Evolutionary conservation across 192 early-diverging fungal genomes (phyloP).

Genomic region (Backusella psychrophila): DNA sequence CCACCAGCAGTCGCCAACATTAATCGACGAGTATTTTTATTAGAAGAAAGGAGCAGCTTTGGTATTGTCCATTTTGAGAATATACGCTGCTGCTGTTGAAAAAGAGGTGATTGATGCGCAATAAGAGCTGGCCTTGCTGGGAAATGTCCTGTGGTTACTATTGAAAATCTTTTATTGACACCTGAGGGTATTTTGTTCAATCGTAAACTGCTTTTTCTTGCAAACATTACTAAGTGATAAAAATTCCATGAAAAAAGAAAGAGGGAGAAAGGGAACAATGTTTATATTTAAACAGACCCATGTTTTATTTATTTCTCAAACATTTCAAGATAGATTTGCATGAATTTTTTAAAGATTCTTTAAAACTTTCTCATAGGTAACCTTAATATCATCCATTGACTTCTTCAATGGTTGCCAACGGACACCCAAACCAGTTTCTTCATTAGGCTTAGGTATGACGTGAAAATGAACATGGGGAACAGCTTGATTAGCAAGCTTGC

Average conservation of each 20-base stretch:
- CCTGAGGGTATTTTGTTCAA: neutral
- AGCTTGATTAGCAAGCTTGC: conserved; percentile 53
- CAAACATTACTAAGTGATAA: neutral
- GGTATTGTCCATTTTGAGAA: conserved; percentile 10
- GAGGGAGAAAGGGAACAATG: neutral
- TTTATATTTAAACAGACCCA: neutral
- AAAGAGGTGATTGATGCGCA: neutral
- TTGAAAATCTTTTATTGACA: neutral
- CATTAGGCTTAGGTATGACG: conserved; percentile 72
- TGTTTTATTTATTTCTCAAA: neutral
- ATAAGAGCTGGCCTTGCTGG: neutral
- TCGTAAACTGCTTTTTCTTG: neutral
- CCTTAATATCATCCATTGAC: conserved; percentile 24
- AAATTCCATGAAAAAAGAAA: neutral
- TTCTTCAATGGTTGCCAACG: conserved; percentile 49
- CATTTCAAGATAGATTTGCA: neutral
- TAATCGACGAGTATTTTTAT: neutral
- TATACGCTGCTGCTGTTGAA: neutral
- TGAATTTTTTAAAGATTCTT: conserved; percentile 4
- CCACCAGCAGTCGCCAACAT: neutral
- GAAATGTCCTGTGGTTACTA: neutral
- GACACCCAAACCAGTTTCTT: conserved; percentile 66
- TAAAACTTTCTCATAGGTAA: conserved; percentile 16
- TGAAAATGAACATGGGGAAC: conserved; percentile 97
- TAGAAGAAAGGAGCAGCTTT: neutral